phyloP scores from a whole-genome alignment of 495 filamentous ascomycete species.

The Corynascus novoguineensis region DNA sequence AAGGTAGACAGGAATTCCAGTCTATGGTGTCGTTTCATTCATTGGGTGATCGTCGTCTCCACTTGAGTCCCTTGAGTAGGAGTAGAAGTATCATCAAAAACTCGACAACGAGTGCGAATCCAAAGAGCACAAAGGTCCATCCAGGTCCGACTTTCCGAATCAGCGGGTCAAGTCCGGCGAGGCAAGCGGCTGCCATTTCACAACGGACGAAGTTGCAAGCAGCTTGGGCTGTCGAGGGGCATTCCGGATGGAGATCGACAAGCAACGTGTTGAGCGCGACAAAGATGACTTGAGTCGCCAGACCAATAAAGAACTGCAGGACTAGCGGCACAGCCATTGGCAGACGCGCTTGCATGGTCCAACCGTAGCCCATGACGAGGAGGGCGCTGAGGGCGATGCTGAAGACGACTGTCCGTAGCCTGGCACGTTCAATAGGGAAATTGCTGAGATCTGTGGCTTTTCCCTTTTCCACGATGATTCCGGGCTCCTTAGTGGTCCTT shows the following conservation, averaged over 20 bases:
- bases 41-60: neutral
- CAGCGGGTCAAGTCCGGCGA: neutral
- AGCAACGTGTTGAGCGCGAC: slow-evolving; percentile 11
- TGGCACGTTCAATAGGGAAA: slow-evolving; percentile 14
- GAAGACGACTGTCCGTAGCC: neutral
- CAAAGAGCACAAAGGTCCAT: neutral
- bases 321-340: slow-evolving; percentile 12
- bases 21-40: no score
- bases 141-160: neutral
- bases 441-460: neutral
- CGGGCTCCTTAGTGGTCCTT: neutral
- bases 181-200: slow-evolving; percentile 2
- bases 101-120: neutral
- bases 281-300: slow-evolving; percentile 8
- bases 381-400: slow-evolving; percentile 2
- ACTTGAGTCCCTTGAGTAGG: neutral
- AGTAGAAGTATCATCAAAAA: neutral
- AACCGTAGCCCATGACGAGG: slow-evolving; percentile 10
- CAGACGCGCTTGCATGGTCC: slow-evolving; percentile 2
- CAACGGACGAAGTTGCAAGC: slow-evolving; percentile 8
- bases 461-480: neutral
- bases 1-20: no score
- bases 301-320: slow-evolving; percentile 15
- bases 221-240: slow-evolving; percentile 4
- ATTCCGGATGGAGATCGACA: slow-evolving; percentile 10